These are phyloP conservation scores for Geotrichum citri-aurantii DNA, from an alignment of 1,139 yeast species.

Conservation along the genomic window DNA sequence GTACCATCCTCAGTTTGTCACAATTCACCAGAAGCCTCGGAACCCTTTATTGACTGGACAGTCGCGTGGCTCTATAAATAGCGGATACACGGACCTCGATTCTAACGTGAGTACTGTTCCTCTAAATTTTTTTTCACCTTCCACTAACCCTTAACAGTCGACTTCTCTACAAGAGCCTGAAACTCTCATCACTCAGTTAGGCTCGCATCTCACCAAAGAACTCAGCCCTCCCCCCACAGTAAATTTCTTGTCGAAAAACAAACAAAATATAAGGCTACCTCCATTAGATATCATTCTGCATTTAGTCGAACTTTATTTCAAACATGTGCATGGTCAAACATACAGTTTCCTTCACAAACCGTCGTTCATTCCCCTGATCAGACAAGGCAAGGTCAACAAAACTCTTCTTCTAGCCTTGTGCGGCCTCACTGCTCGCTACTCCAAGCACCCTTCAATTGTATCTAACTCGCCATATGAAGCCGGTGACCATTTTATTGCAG, in stretches of 20 bases:
- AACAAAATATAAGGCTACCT: constrained; percentile 11
- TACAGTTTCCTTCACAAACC: constrained; percentile 37
- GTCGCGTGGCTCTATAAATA: constrained; percentile 2
- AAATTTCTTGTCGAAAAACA: background rate
- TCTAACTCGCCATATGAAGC: constrained; percentile 28
- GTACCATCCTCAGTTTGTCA: constrained; percentile 16
- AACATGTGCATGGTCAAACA: constrained; percentile 36
- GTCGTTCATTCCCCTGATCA: constrained; percentile 31
- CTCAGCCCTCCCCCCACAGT: constrained; percentile 10
- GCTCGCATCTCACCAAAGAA: constrained; percentile 7
- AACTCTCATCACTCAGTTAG: constrained; percentile 14
- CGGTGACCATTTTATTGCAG: constrained; percentile 33
- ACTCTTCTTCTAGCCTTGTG: constrained; percentile 36
- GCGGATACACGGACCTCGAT: constrained; percentile 6
- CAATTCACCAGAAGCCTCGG: constrained; percentile 13
- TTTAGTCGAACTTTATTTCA: constrained; percentile 32
- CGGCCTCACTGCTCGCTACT: constrained; percentile 36
- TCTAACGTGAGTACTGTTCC: background rate
- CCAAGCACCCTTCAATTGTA: constrained; percentile 32
- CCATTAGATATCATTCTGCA: constrained; percentile 26
- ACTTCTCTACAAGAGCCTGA: constrained; percentile 11
- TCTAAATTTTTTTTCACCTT: background rate
- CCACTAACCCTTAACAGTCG: background rate
- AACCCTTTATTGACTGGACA: background rate
- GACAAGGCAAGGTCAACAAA: constrained; percentile 31